Evolutionary conservation across 805 yeast species (phyloP), one percentile per base, ranked within the genome.

Genomic region (Kodamaea hsintzibuensis): DNA sequence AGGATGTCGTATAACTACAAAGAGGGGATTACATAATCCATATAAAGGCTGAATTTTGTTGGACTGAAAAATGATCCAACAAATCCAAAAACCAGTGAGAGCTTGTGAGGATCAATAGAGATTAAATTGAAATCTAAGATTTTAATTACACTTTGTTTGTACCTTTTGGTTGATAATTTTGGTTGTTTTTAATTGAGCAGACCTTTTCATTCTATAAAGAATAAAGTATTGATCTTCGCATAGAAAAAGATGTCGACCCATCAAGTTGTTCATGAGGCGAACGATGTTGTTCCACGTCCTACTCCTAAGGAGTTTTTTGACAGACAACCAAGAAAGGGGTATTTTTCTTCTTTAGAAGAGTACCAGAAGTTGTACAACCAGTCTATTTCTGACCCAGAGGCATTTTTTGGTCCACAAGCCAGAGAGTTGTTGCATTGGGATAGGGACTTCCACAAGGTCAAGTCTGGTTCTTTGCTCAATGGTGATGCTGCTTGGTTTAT

Each of bases 391-490:
- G 82, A 89, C 64, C 98, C 98, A 43, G 88, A 82, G 52, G 79
- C 73, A 37, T 92, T 93, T 70, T 92, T 89, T 70, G 92, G 91
- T 47, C 82, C 84, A 49, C 76, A 81, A 69, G 98, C 97, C 49
- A 80, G 78, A 54, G 82, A 86, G 64, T 79, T 83, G 53, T 80
- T 92, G 60, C 73, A 81, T 63, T 92, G 98, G 98, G 89, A 86
- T 67, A 82, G 78, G 55, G 91, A 85, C 51, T 92, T 89, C 72
- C 77, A 80, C 62, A 78, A 81, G 55, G 95, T 81, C 63, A 80
- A 74, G 54, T 72, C 73, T 50, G 96, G 95, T 38, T 78, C 87
- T 51, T 81, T 87, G 59, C 81, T 78, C 60, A 73, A 85, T 61
- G 76, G 72, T 53, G 72, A 67, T 60, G 60, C 86, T 17, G 82